phyloP scores from a whole-genome alignment of 306 rosid genomes.

The Malus sylvestris region DNA sequence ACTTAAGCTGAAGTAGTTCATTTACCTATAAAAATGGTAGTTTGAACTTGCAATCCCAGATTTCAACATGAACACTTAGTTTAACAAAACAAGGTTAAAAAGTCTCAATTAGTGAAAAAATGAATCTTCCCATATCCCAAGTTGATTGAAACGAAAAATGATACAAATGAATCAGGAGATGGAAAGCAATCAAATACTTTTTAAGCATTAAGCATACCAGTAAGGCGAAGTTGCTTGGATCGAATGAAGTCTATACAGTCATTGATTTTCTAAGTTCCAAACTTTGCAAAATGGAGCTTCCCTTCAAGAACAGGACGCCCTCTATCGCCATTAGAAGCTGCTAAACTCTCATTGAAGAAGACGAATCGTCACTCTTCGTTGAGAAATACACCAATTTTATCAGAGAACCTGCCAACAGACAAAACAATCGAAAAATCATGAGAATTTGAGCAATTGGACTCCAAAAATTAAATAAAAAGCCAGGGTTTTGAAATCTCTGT shows the following conservation, averaged over 20 bases:
- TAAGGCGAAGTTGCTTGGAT: too few species aligned
- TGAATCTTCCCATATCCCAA: neutral
- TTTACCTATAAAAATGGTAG: neutral
- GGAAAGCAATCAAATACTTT: neutral
- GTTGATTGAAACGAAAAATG: neutral
- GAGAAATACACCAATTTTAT: constrained; percentile 66
- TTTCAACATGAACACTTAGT: neutral
- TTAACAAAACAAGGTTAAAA: neutral
- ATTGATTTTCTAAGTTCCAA: too few species aligned
- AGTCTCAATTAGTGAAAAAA: neutral
- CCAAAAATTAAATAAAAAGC: neutral
- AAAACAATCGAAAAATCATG: neutral
- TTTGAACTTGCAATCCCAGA: neutral
- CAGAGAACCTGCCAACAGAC: constrained; percentile 57
- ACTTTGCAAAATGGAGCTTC: too few species aligned
- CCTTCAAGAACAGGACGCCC: too few species aligned
- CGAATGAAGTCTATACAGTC: too few species aligned
- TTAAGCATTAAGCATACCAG: too few species aligned
- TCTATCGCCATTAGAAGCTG: too few species aligned
- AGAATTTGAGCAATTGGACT: neutral
- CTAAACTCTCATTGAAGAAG: too few species aligned
- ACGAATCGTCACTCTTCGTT: too few species aligned
- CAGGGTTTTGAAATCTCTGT: constrained; percentile 14
- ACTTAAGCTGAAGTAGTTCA: neutral
- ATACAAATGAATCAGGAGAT: neutral